Evolutionary conservation across 75 land plant genomes (phyloP).

Genomic region (Pinus albicaulis): DNA sequence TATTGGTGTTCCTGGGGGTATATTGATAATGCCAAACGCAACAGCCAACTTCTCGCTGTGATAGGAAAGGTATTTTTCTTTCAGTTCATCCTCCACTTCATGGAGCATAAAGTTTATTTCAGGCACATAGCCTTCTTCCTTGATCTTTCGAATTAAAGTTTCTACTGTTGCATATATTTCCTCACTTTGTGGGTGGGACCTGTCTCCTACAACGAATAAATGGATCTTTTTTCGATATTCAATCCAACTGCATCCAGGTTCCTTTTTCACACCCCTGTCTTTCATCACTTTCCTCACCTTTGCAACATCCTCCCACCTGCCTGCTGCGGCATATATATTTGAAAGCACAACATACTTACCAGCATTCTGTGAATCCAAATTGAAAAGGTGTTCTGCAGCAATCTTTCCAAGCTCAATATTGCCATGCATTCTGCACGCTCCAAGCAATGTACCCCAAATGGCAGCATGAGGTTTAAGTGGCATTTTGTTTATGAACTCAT

Average conservation of each 20-base stretch:
- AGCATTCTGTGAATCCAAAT: constrained; percentile 41
- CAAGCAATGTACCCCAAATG: constrained; percentile 50
- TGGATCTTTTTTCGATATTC: constrained; percentile 32
- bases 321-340: constrained; percentile 45
- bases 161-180: constrained; percentile 45
- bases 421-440: constrained; percentile 45
- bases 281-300: constrained; percentile 38
- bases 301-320: constrained; percentile 46
- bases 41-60: constrained; percentile 42
- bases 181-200: constrained; percentile 30
- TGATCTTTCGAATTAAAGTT: constrained; percentile 25
- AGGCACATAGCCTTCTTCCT: constrained; percentile 50
- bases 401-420: constrained; percentile 37
- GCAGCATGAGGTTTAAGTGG: constrained; percentile 35
- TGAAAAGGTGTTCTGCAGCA: constrained; percentile 39
- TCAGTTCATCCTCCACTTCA: constrained; percentile 55
- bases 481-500: constrained; percentile 43
- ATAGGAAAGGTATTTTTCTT: constrained; percentile 20
- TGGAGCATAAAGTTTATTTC: constrained; percentile 54
- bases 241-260: constrained; percentile 63
- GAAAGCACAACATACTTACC: constrained; percentile 50
- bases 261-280: constrained; percentile 29
- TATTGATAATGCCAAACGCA: constrained; percentile 21
- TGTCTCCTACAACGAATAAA: constrained; percentile 46
- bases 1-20: constrained; percentile 21